Base-by-base conservation (phyloP, 495 filamentous ascomycete species). In the Hypoxylon lienhwacheense region DNA sequence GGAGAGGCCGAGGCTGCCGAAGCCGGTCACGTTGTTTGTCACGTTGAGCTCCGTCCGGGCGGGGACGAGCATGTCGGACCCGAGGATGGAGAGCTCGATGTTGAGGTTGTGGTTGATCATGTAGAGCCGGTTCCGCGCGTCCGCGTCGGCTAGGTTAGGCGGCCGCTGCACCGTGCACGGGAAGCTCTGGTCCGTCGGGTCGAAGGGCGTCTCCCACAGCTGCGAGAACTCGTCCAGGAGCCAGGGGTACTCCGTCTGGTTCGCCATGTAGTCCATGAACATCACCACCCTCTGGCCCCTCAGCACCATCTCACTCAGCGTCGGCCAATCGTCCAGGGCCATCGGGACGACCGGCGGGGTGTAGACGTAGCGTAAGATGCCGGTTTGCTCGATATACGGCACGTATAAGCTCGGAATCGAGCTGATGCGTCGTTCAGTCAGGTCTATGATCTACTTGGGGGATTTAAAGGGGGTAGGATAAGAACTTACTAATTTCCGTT, bases 21-120 rank as follows among this genome's bases (percentile, higher is more conserved):
- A 68, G 6, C 85, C 85, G 7, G 70, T 80, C 3, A 73, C 75
- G 0, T 74, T 84, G 66, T 96, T 96, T 5, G 89, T 95, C 29
- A 73, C 60, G 36, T 85, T 82, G 10, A 92, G 64, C 20, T 75
- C 55, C 4, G 82, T 78, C 0, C 78, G 83, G 59, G 91, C 88
- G 2, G 91, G 91, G 47, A 95, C 85, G n/a, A 93, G 67, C 56
- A 93, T 66, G 31, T 70, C 73, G 10, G 75, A 46, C 4, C 82
- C 81, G 0, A 80, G 77, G 31, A 90, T 61, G 25, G 74, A 77
- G 24, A 95, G 72, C 56, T 90, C 79, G 34, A 85, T 70, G 65
- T 95, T 95, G 17, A 96, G 72, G 65, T 96, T 96, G 68, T 97
- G 92, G 59, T 97, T 97, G 50, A 89, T 88, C 72, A 96, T 84